These are phyloP conservation scores for Agaricus bisporus DNA, from an alignment of 768 basidiomycete genomes.

Conservation along the genomic window DNA sequence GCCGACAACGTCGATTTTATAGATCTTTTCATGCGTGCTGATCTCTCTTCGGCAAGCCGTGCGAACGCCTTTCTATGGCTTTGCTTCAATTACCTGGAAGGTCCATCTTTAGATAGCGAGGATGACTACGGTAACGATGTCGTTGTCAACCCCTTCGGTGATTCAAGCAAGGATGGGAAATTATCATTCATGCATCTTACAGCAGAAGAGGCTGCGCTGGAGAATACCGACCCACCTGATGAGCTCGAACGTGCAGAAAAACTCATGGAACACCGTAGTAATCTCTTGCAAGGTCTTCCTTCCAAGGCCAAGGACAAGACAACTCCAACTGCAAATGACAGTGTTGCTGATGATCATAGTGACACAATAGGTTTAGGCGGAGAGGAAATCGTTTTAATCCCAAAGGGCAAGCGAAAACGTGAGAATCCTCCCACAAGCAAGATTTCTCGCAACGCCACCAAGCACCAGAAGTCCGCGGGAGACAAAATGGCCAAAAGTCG, in stretches of 20 bases:
- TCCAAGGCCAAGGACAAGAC: conserved; percentile 23
- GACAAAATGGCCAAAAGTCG: conserved; percentile 10
- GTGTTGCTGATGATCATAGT: conserved; percentile 17
- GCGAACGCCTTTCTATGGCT: conserved; percentile 83
- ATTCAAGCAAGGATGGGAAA: conserved; percentile 30
- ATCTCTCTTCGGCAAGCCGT: conserved; percentile 69
- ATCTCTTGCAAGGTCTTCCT: conserved; percentile 22
- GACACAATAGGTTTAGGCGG: conserved; percentile 10
- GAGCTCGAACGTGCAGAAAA: conserved; percentile 32
- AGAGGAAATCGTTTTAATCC: conserved; percentile 4
- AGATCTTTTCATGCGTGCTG: conserved; percentile 72
- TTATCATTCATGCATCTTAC: conserved; percentile 35
- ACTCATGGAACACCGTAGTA: conserved; percentile 33
- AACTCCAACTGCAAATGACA: conserved; percentile 12
- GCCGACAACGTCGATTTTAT: conserved; percentile 67
- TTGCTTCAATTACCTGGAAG: conserved; percentile 73
- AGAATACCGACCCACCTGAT: conserved; percentile 42
- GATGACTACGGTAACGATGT: conserved; percentile 34
- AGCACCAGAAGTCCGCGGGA: conserved; percentile 4
- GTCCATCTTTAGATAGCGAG: conserved; percentile 21
- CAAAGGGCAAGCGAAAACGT: conserved; percentile 19
- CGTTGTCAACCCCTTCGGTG: conserved; percentile 54
- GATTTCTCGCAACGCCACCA: conserved; percentile 1
- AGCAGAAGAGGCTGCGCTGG: conserved; percentile 29
- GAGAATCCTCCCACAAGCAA: conserved; percentile 9